phyloP scores from a whole-genome alignment of 169 alveolate genomes.

The Plasmodium sp. region DNA sequence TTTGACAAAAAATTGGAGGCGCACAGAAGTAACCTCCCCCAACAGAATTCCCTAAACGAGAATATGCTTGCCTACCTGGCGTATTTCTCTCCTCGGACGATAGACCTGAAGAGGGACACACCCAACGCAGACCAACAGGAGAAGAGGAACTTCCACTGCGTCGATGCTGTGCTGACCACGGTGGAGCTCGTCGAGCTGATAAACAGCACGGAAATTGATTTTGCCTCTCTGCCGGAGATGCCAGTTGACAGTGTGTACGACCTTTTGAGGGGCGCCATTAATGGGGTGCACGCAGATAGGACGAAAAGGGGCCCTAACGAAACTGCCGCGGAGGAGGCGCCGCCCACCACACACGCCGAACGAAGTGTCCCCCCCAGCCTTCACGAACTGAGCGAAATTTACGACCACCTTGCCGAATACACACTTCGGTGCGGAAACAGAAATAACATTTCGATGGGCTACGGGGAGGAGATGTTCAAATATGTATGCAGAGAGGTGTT shows the following conservation, averaged over 20 bases:
- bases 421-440: conserved; percentile 12
- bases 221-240: conserved; percentile 18
- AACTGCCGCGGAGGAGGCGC: not conserved
- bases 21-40: not conserved
- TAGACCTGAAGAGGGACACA: not conserved
- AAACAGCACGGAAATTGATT: conserved; percentile 26
- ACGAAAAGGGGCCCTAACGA: not conserved
- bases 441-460: conserved; percentile 65
- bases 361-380: not conserved
- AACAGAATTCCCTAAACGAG: conserved; percentile 14
- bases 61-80: conserved; percentile 6
- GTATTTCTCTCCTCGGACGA: not conserved
- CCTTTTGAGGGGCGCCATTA: not conserved
- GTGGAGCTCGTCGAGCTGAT: conserved; percentile 44
- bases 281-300: not conserved
- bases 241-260: conserved; percentile 14
- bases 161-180: conserved; percentile 63
- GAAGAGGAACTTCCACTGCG: conserved; percentile 15
- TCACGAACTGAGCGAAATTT: not conserved
- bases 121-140: not conserved
- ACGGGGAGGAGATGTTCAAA: conserved; percentile 66
- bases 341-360: not conserved
- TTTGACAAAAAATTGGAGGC: conserved; percentile 68
- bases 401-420: not conserved
- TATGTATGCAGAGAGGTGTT: conserved; percentile 38